Evolutionary conservation across 805 yeast genomes (phyloP).

Genomic region (Candida bentonensis): DNA sequence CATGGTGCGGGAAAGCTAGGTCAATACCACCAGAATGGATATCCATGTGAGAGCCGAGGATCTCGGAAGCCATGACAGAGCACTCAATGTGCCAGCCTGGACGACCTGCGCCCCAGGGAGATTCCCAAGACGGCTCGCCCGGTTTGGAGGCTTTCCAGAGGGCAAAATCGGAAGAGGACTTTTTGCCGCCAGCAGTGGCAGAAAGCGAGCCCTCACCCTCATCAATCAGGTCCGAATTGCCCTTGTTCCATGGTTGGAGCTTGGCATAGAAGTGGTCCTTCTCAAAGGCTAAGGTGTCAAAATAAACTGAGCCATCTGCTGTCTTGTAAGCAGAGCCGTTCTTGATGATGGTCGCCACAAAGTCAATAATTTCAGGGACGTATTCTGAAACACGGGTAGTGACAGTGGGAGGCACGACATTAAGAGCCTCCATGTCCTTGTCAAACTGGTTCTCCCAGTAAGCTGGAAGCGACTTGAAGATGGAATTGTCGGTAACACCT

Average conservation of each 20-base stretch:
- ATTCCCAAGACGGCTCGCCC: slow-evolving; percentile 93
- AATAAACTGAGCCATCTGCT: slow-evolving; percentile 87
- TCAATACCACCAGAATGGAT: slow-evolving; percentile 96
- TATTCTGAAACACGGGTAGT: slow-evolving; percentile 94
- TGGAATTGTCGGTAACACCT: slow-evolving; percentile 66
- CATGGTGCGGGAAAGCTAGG: slow-evolving; percentile 97
- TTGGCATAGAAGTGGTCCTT: slow-evolving; percentile 80
- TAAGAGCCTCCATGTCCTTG: slow-evolving; percentile 70
- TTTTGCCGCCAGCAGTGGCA: slow-evolving; percentile 41
- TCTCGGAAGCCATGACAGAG: slow-evolving; percentile 94
- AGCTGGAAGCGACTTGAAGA: slow-evolving; percentile 71
- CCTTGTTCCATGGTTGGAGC: slow-evolving; percentile 96
- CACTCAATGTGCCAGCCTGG: slow-evolving; percentile 99
- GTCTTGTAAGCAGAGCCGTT: slow-evolving; percentile 81
- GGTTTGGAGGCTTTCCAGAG: slow-evolving; percentile 94
- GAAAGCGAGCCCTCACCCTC: slow-evolving; percentile 92
- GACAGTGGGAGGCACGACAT: slow-evolving; percentile 71
- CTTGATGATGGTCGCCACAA: slow-evolving; percentile 56
- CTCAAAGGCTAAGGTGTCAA: slow-evolving; percentile 79
- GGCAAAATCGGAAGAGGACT: slow-evolving; percentile 77
- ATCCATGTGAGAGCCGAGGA: slow-evolving; percentile 73
- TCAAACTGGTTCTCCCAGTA: slow-evolving; percentile 82
- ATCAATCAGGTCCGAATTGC: slow-evolving; percentile 66
- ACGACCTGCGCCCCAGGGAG: slow-evolving; percentile 95
- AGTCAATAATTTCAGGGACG: slow-evolving; percentile 78